These are phyloP conservation scores for Setaria viridis DNA, from an alignment of 202 grass and related monocot genomes.

Conservation along the genomic window DNA sequence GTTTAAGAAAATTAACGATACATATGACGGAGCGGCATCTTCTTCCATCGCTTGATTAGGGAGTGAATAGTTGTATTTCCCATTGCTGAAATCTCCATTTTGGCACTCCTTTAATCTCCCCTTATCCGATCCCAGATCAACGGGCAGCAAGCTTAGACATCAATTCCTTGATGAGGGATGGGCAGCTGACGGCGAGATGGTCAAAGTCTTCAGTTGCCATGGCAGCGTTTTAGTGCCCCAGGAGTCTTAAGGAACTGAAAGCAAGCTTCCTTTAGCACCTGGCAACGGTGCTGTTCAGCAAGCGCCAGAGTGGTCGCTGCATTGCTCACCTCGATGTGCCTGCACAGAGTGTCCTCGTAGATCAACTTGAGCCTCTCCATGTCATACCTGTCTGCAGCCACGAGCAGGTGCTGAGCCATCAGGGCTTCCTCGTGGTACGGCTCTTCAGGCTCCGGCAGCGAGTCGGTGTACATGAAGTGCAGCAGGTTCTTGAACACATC, in stretches of 20 bases:
- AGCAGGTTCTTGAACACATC: conserved; percentile 24
- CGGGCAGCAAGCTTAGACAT: conserved; percentile 5
- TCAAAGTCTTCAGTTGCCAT: conserved; percentile 25
- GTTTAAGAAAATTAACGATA: neutral
- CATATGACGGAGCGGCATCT: neutral
- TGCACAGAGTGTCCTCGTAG: neutral
- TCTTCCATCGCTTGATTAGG: neutral
- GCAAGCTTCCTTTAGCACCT: conserved; percentile 30
- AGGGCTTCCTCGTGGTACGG: neutral
- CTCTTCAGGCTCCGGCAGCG: neutral
- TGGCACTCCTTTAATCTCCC: neutral
- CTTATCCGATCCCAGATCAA: neutral
- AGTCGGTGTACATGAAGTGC: conserved; percentile 11
- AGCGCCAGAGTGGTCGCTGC: conserved; percentile 1
- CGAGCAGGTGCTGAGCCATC: conserved; percentile 39
- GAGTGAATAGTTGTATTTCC: neutral
- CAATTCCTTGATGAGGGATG: conserved; percentile 24
- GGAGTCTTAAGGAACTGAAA: conserved; percentile 24
- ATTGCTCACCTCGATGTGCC: neutral
- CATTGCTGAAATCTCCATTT: neutral
- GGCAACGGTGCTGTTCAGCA: conserved; percentile 21
- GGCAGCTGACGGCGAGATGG: conserved; percentile 20
- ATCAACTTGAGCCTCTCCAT: conserved; percentile 40
- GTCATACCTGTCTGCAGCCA: conserved; percentile 27
- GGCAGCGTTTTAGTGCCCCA: neutral